Base-by-base conservation (phyloP, 805 yeast genomes). In the Teunomyces tritomae region DNA sequence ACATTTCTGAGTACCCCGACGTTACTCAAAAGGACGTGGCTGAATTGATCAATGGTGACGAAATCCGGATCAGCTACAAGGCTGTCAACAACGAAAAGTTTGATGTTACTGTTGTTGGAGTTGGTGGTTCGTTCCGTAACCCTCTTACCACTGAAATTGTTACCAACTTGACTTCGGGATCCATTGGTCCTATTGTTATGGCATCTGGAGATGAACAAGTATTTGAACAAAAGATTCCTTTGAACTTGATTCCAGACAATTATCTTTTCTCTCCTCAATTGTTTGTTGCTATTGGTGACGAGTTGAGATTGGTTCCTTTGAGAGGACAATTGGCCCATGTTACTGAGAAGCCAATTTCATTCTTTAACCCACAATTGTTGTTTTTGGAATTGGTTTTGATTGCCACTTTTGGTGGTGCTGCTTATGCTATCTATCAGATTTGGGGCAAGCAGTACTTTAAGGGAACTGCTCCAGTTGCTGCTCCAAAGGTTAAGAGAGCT, bases 281-380 rank as follows among this genome's bases (percentile, higher is more conserved):
- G 37, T 83, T 75, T 61, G 73, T 83, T 40, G 69, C 75, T 28
- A 73, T 70, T 57, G 70, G 78, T 29, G 77, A 78, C 7, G 65
- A 77, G 44, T 61, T 83, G 55, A 76, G 80, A 67, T 69, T 73
- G 53, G 70, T 86, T 35, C 81, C 82, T 44, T 76, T 85, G 26
- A 73, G 78, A 58, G 78, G 82, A 44, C 83, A 81, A 58, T 67
- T 83, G 49, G 69, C 87, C 39, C 63, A 71, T 17, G 78, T 90
- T 48, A 65, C 65, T 8, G 96, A 89, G 57, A 78, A 77, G 32
- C 77, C 84, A 48, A 71, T 90, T 56, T 84, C 95, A 0, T 53
- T 84, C 46, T 83, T 85, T 68, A 80, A 87, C 62, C 94, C 91
- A 10, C 82, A 84, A 65, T 78, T 89, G 59, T 61, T 89, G 49